Percentiles rank a stretch among this genome's conserved stretches.
These are phyloP conservation scores for Murraya koenigii DNA, from an alignment of 345 rosid genomes.

Conservation along the genomic window DNA sequence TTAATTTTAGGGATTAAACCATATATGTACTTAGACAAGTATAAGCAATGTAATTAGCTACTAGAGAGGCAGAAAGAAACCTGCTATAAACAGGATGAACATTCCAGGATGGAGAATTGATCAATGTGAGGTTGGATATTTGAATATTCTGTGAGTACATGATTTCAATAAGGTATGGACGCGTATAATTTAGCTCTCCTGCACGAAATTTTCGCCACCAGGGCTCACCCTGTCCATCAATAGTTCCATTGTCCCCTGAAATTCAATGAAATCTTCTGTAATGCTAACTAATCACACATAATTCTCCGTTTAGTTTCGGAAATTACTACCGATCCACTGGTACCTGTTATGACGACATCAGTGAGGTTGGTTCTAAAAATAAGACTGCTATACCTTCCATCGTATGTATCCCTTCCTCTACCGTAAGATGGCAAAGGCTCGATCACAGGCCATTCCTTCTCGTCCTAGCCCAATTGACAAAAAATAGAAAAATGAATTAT, in stretches of 20 bases:
- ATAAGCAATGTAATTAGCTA: not conserved
- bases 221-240: conserved; percentile 79
- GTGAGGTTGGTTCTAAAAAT: conserved; percentile 79
- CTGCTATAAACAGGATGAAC: conserved; percentile 85
- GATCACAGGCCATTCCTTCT: conserved; percentile 66
- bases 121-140: conserved; percentile 68
- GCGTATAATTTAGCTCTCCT: conserved; percentile 47
- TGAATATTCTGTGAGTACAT: conserved; percentile 59
- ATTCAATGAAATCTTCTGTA: not conserved
- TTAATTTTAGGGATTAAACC: not conserved
- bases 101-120: conserved; percentile 89
- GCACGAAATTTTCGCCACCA: conserved; percentile 80
- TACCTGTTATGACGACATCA: conserved; percentile 85
- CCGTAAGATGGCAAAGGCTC: conserved; percentile 90
- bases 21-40: no score
- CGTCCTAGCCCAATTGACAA: conserved; percentile 43
- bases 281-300: not conserved
- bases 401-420: conserved; percentile 60
- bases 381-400: conserved; percentile 65
- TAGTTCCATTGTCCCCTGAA: conserved; percentile 76
- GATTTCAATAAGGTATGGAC: conserved; percentile 78
- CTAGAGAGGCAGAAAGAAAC: conserved; percentile 20
- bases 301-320: not conserved
- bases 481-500: not conserved
- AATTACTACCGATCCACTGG: not conserved